phyloP scores from a whole-genome alignment of 192 early-diverging fungal species.

The Linnemannia zychae region DNA sequence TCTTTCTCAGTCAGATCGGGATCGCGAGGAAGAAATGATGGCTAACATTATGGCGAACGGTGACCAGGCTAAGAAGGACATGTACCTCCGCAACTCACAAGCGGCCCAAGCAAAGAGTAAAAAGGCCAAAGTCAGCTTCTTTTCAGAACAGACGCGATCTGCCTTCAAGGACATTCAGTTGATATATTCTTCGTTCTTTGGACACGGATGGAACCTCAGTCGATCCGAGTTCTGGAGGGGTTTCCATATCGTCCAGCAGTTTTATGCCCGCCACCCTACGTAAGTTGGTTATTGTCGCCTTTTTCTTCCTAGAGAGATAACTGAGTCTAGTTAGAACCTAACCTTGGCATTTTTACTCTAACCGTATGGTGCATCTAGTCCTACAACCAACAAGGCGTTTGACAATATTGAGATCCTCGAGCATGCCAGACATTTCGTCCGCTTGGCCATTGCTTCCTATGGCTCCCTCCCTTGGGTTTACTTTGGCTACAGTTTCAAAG shows the following conservation, averaged over 20 bases:
- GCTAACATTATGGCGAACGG: conserved; percentile 45
- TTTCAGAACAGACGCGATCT: conserved; percentile 54
- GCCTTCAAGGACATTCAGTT: conserved; percentile 58
- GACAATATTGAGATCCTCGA: conserved; percentile 51
- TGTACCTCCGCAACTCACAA: conserved; percentile 27
- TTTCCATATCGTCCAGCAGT: conserved; percentile 56
- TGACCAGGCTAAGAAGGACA: conserved; percentile 37
- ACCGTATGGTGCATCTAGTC: conserved; percentile 16
- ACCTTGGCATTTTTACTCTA: not conserved
- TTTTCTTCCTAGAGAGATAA: not conserved
- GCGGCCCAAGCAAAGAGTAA: conserved; percentile 22
- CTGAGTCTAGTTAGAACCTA: not conserved
- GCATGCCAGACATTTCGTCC: conserved; percentile 52
- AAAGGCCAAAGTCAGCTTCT: conserved; percentile 38
- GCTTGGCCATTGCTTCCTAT: conserved; percentile 59
- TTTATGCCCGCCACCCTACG: conserved; percentile 50
- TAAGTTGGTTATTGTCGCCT: conserved; percentile 9
- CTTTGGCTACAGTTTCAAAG: conserved; percentile 55
- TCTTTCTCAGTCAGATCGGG: conserved; percentile 33
- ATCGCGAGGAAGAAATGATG: conserved; percentile 47
- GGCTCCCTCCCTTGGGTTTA: conserved; percentile 51
- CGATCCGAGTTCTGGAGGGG: conserved; percentile 56
- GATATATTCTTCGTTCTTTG: conserved; percentile 60
- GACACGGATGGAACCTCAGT: conserved; percentile 55
- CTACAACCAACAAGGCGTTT: conserved; percentile 39